Evolutionary conservation across 1,284 basidiomycete species (phyloP).

Genomic region (Inonotus obliquus): DNA sequence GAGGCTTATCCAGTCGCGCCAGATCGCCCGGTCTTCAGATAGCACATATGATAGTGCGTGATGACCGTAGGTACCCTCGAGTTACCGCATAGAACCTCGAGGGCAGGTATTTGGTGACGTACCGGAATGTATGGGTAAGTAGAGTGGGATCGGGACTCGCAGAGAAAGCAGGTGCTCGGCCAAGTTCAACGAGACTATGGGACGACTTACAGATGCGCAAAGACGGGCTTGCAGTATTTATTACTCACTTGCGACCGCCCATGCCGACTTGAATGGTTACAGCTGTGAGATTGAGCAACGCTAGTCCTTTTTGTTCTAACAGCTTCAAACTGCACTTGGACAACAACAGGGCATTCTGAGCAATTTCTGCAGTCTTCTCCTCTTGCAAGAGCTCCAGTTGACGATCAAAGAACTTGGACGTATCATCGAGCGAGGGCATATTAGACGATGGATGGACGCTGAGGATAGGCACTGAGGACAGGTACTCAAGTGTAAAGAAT

Average conservation of each 20-base stretch:
- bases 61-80: background rate
- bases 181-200: constrained; percentile 77
- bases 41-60: background rate
- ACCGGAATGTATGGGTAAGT: constrained; percentile 84
- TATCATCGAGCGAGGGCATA: background rate
- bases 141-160: constrained; percentile 49
- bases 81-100: background rate
- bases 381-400: constrained; percentile 64
- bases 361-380: constrained; percentile 82
- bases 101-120: constrained; percentile 19
- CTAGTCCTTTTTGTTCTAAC: constrained; percentile 84
- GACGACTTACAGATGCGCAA: background rate
- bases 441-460: background rate
- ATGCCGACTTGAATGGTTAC: constrained; percentile 73
- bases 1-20: constrained; percentile 75
- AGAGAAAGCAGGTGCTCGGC: constrained; percentile 80
- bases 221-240: background rate
- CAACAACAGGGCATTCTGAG: constrained; percentile 74
- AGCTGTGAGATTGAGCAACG: constrained; percentile 71
- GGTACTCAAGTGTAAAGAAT: no score
- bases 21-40: constrained; percentile 56
- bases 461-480: no score
- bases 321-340: constrained; percentile 82
- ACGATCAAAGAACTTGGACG: constrained; percentile 54
- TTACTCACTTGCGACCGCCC: constrained; percentile 82